These are phyloP conservation scores for Balakata baccata DNA, from an alignment of 345 rosid species.

Conservation along the genomic window DNA sequence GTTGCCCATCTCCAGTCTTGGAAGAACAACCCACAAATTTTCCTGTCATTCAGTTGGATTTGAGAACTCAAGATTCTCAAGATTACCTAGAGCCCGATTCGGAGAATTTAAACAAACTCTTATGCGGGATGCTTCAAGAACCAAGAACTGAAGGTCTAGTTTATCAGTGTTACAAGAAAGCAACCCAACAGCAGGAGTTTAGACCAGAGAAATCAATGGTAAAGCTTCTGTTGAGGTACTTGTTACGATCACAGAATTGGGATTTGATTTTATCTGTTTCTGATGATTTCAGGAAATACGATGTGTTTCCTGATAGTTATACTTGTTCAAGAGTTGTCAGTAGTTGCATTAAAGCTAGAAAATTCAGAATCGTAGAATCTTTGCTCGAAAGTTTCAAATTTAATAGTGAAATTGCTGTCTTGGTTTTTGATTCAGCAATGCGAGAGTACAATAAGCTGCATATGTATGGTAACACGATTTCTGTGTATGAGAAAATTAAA, in stretches of 20 bases:
- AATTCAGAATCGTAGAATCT: conserved; percentile 45
- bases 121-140: conserved; percentile 44
- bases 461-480: conserved; percentile 65
- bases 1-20: conserved; percentile 43
- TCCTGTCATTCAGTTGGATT: conserved; percentile 12
- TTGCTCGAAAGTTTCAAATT: conserved; percentile 49
- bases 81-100: conserved; percentile 30
- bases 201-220: conserved; percentile 44
- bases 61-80: conserved; percentile 25
- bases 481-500: conserved; percentile 47
- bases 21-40: conserved; percentile 42
- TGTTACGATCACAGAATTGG: conserved; percentile 59
- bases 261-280: conserved; percentile 45
- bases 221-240: conserved; percentile 54
- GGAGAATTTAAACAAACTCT: conserved; percentile 37
- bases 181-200: conserved; percentile 47
- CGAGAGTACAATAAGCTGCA: conserved; percentile 72
- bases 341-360: conserved; percentile 52
- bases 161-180: conserved; percentile 55
- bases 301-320: conserved; percentile 53
- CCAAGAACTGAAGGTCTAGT: conserved; percentile 41
- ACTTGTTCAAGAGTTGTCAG: conserved; percentile 58
- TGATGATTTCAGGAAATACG: conserved; percentile 46
- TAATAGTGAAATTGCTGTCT: conserved; percentile 34
- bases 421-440: conserved; percentile 66